Evolutionary conservation across 148 eudicot species (phyloP), one percentile per base, ranked within the genome.

Genomic region (Dysphania ambrosioides): DNA sequence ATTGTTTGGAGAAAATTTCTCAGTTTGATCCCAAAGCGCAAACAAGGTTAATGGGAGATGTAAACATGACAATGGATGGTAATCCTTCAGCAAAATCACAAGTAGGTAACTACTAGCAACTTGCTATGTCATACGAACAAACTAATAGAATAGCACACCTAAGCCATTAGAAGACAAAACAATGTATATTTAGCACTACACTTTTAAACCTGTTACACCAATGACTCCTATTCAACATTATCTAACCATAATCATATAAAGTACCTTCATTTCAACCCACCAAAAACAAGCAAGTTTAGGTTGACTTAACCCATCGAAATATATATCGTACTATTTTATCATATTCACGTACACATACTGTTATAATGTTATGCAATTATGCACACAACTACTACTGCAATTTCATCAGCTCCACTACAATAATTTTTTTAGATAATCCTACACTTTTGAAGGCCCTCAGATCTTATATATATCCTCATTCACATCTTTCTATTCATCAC

Each of bases 371-470:
- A n/a, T n/a, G n/a, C n/a, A n/a, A n/a, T n/a, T n/a, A n/a, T n/a
- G n/a, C n/a, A n/a, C n/a, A 36, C 26, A 81, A 70, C 83, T 70
- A 75, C 83, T 73, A 51, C 66, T 57, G n/a, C n/a, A n/a, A n/a
- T n/a, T n/a, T n/a, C n/a, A n/a, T n/a, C n/a, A n/a, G n/a, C n/a
- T n/a, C n/a, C n/a, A n/a, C n/a, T n/a, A n/a, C n/a, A n/a, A n/a
- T n/a, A n/a, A n/a, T n/a, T n/a, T n/a, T n/a, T n/a, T n/a, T n/a
- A n/a, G n/a, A n/a, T n/a, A n/a, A n/a, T n/a, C 26, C 44, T 47
- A 12, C 18, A 63, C 26, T 59, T 59, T 6, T 23, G 5, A 56
- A 36, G 6, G 4, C 30, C 11, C 19, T 59, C 47, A 64, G 32
- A 36, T n/a, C 57, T 49, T 72, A 71, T 76, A 72, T 47, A 77